Evolutionary conservation across 371 early-diverging fungal genomes (phyloP), one percentile per base, ranked within the genome.

Genomic region (Rhizomucor pusillus): DNA sequence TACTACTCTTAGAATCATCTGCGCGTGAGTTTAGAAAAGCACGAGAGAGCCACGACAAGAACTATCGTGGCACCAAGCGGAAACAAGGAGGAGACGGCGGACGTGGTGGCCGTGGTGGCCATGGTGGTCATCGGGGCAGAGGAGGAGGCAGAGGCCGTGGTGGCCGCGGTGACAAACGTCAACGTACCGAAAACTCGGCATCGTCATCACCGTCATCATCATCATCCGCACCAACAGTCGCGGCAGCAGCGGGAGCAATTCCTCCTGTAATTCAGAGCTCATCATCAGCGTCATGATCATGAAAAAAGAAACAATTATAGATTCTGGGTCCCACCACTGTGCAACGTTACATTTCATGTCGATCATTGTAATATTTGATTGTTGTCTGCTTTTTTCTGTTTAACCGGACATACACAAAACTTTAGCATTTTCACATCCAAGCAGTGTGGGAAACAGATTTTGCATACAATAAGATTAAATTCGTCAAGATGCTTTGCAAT

Each of bases 41-140:
- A 41, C 41, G 41, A 19, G 19, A 3, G 41, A 41, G 11, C 41
- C 16, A 19, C 12, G 19, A 41, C 14, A 41, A 19, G 12, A 41
- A 41, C 29, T 7, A 29, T 29, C 29, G 29, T 29, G 29, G 29
- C 29, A 29, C 29, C 29, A 29, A 45, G 13, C 59, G 66, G 11
- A 52, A 29, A 12, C 24, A 62, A 14, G 58, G 62, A 24, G 50
- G 59, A 3, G 44, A 64, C 40, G 52, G 71, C 14, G 62, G 71
- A 12, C 44, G 64, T 20, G 59, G 65, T 33, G 59, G 62, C 22
- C 36, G 61, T 44, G 48, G 52, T 29, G 29, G 29, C 7, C 3
- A 29, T 20, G 44, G 52, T 23, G 43, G 53, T 12, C 44, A 50
- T 43, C 52, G 57, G 7, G 63, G 72, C 22, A 54, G 63, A 14